Base-by-base conservation (phyloP, 2,329 filamentous ascomycete species). In the Thelonectria olida region DNA sequence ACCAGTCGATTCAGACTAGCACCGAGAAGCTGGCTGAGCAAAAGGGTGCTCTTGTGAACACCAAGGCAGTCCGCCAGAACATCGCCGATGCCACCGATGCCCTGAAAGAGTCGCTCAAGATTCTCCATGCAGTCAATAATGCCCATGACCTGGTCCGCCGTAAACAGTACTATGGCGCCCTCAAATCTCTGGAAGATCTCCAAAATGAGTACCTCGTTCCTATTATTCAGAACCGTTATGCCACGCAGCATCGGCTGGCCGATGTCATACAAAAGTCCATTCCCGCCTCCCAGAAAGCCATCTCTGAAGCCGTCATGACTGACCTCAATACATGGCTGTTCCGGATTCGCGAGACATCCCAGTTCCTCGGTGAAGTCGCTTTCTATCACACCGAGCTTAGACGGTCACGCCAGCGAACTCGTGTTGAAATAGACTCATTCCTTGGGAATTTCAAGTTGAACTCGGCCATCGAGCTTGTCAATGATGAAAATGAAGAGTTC, bases 311-410 rank as follows among this genome's bases (percentile, higher is more conserved):
- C 13, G 96, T 99, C 67, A 98, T 98, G 93, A 91, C 88, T 2
- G 96, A 99, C 77, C 80, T 99, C 56, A 98, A 98, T 74, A 97
- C 93, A 1, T 99, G 96, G 96, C 83, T 99, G 9, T 99, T 91
- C 73, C 90, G 92, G 20, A 97, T 99, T 65, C 89, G 96, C 71
- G 96, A 99, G 77, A 97, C 93, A 17, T 97, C 96, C 1, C 95
- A 97, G 69, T 97, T 97, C 65, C 81, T 99, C 7, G 96, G 96
- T 5, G 96, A 99, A 75, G 92, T 99, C 7, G 94, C 96, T 4
- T 96, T 99, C 74, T 98, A 96, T 73, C 93, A 98, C 73, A 99
- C 96, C 0, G 92, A 97, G 70, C 87, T 96, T 74, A 88, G 96
- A 44, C 87, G 95, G 65, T 87, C 88, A 22, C 87, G 95, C 51